Base-by-base conservation (phyloP, 192 early-diverging fungal species). In the Dimargaris cristalligena region DNA sequence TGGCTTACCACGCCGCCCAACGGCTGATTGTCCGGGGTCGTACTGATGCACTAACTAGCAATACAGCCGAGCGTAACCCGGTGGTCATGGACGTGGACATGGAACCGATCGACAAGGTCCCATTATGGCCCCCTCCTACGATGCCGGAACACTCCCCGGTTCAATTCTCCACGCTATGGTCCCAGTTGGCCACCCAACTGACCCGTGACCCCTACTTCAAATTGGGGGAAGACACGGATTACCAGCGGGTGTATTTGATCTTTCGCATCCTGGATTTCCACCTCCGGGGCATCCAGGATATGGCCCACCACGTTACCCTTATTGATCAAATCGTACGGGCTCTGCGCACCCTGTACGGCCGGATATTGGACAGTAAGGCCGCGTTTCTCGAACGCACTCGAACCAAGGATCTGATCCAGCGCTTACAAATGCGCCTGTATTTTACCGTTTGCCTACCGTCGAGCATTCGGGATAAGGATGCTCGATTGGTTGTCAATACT, bases 371-470 rank as follows among this genome's bases (percentile, higher is more conserved):
- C n/a, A 14, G 34, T 10, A 34, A n/a, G 25, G 55, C 55, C 22
- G 33, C 55, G 1, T 38, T 57, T 57, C 32, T 57, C 34, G 55
- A 57, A 13, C 55, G 55, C 18, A 35, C 55, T 3, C 30, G 55
- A 13, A 26, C 34, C 13, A 57, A 57, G n/a, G 55, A 57, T 57
- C 22, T 34, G 6, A 31, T 57, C 32, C 55, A 57, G 26, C 16
- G 33, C 20, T n/a, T 57, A 18, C 32, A 34, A 18, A 38, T 57
- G 55, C 55, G 55, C 18, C 16, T 57, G 34, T 32, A 57, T 34
- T 57, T 57, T 57, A 57, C 55, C 3, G 55, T 57, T 18, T n/a
- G 30, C 26, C n/a, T 38, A 4, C 55, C 33, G 6, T 8, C 32
- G 20, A 22, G 18, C 13, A 34, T 34, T n/a, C 32, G 32, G 2